These are phyloP conservation scores for Articulospora tetracladia DNA, from an alignment of 495 filamentous ascomycete species.

Conservation along the genomic window DNA sequence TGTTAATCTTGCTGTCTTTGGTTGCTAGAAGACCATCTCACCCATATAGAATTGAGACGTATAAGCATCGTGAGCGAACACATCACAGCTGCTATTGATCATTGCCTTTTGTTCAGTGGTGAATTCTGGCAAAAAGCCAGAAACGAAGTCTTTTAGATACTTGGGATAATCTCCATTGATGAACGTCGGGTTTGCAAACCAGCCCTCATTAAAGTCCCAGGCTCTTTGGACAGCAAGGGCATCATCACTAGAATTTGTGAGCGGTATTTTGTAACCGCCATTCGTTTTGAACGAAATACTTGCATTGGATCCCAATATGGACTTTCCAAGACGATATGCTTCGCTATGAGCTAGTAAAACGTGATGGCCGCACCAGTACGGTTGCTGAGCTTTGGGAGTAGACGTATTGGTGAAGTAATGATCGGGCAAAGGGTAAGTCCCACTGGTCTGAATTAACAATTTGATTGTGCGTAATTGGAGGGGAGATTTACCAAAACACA, in stretches of 20 bases:
- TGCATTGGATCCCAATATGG: constrained; percentile 25
- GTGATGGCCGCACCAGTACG: constrained; percentile 33
- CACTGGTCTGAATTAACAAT: background rate
- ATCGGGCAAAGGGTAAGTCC: constrained; percentile 29
- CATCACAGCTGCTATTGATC: constrained; percentile 40
- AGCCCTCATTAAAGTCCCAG: constrained; percentile 23
- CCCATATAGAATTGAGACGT: constrained; percentile 27
- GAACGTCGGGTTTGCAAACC: constrained; percentile 18
- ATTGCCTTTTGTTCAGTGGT: constrained; percentile 33
- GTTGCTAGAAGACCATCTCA: background rate
- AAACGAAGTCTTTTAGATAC: constrained; percentile 34
- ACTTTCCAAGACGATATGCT: constrained; percentile 34
- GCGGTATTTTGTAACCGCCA: constrained; percentile 34
- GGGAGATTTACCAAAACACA: constrained; percentile 11
- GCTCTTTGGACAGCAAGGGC: constrained; percentile 15
- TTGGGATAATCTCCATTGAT: constrained; percentile 38
- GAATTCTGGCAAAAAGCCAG: constrained; percentile 27
- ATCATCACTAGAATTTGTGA: constrained; percentile 23
- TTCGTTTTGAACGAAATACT: constrained; percentile 35
- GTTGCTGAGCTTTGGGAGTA: constrained; percentile 30
- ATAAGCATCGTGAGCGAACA: constrained; percentile 38
- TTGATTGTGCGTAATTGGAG: background rate
- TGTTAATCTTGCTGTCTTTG: background rate
- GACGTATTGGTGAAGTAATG: constrained; percentile 31
- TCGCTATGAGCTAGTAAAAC: constrained; percentile 32